Conservation (phyloP, 306 rosid genomes). For the Acacia confusa region DNA sequence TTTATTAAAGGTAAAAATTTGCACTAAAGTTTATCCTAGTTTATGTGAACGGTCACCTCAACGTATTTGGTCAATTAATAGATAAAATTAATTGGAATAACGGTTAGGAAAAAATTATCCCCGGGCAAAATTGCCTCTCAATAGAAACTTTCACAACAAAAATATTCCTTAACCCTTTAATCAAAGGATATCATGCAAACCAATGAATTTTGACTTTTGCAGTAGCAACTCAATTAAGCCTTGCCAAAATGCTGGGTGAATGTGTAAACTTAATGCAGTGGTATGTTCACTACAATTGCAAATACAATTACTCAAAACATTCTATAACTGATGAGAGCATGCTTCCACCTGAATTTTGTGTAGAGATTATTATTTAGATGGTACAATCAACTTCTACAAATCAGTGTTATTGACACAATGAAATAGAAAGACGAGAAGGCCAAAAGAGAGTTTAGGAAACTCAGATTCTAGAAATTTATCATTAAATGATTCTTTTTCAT, state of each 20-base stretch:
- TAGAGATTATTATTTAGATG: slow-evolving; percentile 31
- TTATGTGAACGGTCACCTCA: too few relatives aligned
- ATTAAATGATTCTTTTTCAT: slow-evolving; percentile 13
- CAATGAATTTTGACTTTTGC: too few relatives aligned
- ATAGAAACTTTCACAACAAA: too few relatives aligned
- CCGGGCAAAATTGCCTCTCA: too few relatives aligned
- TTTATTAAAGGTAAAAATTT: too few relatives aligned
- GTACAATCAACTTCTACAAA: slow-evolving; percentile 11
- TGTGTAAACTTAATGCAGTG: neutral
- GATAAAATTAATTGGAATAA: too few relatives aligned
- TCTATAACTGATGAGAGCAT: neutral
- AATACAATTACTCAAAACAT: neutral
- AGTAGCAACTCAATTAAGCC: neutral
- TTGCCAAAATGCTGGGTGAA: neutral
- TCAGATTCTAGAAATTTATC: too few relatives aligned
- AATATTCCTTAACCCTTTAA: too few relatives aligned
- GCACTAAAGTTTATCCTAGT: too few relatives aligned
- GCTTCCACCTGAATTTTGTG: neutral
- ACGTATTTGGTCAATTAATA: too few relatives aligned
- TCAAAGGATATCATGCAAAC: too few relatives aligned
- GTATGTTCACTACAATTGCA: neutral
- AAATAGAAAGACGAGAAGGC: neutral
- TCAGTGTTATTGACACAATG: neutral
- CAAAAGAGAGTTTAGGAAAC: neutral
- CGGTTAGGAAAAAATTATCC: too few relatives aligned